phyloP scores from a whole-genome alignment of 371 early-diverging fungal species.

The Synchytrium microbalum region DNA sequence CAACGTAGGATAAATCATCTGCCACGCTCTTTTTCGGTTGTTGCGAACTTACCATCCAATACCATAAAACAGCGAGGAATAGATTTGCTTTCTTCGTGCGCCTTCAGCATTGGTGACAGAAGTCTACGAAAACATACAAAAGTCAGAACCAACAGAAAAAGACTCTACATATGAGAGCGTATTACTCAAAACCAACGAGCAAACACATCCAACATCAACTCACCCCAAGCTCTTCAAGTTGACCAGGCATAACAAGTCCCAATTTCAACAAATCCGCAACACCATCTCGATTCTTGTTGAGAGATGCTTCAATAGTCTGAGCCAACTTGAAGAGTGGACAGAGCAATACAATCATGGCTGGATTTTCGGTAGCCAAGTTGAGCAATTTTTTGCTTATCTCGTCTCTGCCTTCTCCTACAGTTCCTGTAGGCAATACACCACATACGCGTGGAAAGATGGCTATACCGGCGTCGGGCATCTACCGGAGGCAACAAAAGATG shows the following conservation, averaged over 20 bases:
- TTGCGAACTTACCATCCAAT: not conserved
- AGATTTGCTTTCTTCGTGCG: not conserved
- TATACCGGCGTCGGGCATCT: not conserved
- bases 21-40: not conserved
- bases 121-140: not conserved
- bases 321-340: not conserved
- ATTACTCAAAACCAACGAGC: no score
- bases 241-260: not conserved
- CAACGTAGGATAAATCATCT: not conserved
- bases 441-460: not conserved
- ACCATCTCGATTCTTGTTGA: not conserved
- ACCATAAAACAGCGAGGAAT: not conserved
- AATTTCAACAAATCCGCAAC: not conserved
- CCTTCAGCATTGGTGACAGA: not conserved
- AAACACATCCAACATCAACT: not conserved
- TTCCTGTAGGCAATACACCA: not conserved
- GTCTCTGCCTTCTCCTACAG: not conserved
- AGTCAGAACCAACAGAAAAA: not conserved
- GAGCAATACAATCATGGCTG: constrained; percentile 1
- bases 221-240: not conserved
- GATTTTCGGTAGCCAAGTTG: not conserved
- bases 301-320: not conserved
- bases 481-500: no score
- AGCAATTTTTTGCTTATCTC: not conserved
- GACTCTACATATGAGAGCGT: not conserved